Evolutionary conservation across 179 eudicot species (phyloP), one percentile per base, ranked within the genome.

Genomic region (Dionaea muscipula): DNA sequence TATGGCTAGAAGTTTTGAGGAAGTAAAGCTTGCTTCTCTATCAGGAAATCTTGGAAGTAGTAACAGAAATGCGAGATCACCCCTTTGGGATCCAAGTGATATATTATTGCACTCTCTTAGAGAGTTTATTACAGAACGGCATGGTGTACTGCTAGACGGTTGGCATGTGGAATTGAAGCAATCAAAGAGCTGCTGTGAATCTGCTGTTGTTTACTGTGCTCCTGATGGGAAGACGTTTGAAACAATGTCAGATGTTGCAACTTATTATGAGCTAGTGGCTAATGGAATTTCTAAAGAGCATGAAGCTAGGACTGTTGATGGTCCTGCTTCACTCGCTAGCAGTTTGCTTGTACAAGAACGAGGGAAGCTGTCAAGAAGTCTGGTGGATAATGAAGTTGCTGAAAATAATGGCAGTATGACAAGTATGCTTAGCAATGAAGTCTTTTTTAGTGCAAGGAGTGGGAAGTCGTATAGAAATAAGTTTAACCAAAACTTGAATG

Each of bases 171-270:
- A 85, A 63, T 85, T 81, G 63, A 66, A 75, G 51, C 84, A 69
- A 52, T 83, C 80, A 17, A 59, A 64, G 51, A 72, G 51, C 36
- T 68, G 77, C 33, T 63, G 68, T 56, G 84, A 85, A 58, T 79
- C 80, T 28, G 70, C 57, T 71, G 72, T 86, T 48, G 72, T 83
- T 47, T 89, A 83, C 59, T 68, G 70, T 69, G 75, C 86, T 20
- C 95, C 95, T 25, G 86, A 85, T 69, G 93, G 88, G 45, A 83
- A 69, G 55, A 76, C 73, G 65, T 73, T 85, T 65, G 81, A 67
- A 51, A 78, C 90, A 5, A 84, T 79, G 89, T 61, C 72, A 18
- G 88, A 76, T 62, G 94, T 84, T 56, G 96, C 89, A 51, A 51
- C 55, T 66, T 75, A 80, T 78, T 67, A 84, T 47, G 86, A 90